Evolutionary conservation across 352 stramenopile species (phyloP).

Genomic region (Globisporangium radiosum): DNA sequence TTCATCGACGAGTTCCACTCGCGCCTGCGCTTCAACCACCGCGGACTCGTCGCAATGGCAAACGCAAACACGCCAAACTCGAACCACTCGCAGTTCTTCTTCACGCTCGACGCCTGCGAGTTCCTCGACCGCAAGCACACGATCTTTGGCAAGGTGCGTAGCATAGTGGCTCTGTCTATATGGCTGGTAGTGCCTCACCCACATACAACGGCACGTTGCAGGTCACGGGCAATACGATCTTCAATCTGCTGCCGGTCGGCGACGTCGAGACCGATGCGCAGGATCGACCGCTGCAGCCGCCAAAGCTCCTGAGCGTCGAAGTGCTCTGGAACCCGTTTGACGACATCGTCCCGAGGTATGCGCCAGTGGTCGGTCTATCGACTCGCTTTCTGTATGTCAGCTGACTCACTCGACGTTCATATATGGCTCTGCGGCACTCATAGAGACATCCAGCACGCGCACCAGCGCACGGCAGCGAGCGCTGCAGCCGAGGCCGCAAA

Average conservation of each 20-base stretch:
- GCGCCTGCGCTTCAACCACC: constrained; percentile 94
- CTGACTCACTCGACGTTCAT: neutral
- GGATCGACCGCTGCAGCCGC: constrained; percentile 72
- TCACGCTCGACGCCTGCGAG: constrained; percentile 93
- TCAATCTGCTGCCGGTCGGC: constrained; percentile 93
- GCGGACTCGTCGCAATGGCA: constrained; percentile 93
- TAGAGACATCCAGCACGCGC: constrained; percentile 22
- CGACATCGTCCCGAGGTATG: constrained; percentile 87
- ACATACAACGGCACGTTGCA: constrained; percentile 11
- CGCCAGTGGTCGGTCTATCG: neutral
- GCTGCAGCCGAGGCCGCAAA: constrained; percentile 25
- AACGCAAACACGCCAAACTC: constrained; percentile 84
- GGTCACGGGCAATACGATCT: constrained; percentile 95
- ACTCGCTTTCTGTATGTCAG: neutral
- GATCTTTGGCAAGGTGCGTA: constrained; percentile 77
- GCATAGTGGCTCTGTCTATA: neutral
- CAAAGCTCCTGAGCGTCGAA: constrained; percentile 79
- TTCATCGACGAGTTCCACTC: constrained; percentile 93
- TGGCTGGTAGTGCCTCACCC: constrained; percentile 12
- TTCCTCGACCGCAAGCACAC: constrained; percentile 96
- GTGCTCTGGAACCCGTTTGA: constrained; percentile 95
- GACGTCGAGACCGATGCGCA: constrained; percentile 82
- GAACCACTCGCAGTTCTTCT: constrained; percentile 96
- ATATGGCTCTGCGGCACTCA: no score
- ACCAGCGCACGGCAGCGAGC: neutral